Conservation (phyloP, 495 filamentous ascomycete species). For the Aspergillus taichungensis region DNA sequence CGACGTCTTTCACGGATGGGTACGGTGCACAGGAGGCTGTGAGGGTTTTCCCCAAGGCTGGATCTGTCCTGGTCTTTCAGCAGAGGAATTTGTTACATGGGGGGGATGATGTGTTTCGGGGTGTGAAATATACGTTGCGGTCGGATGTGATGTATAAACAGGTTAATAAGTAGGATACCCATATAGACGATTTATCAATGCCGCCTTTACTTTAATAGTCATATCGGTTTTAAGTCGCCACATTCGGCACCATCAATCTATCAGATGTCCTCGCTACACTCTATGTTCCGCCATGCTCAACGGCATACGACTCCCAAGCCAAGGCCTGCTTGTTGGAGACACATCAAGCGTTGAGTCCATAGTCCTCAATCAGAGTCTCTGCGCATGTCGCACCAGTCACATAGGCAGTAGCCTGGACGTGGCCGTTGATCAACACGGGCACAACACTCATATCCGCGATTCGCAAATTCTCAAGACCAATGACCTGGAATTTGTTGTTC, state of each 20-base stretch:
- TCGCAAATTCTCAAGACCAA: conserved; percentile 47
- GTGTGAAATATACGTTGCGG: conserved; percentile 67
- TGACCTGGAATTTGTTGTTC: conserved; percentile 45
- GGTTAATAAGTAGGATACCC: not conserved
- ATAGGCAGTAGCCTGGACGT: conserved; percentile 32
- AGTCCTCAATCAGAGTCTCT: conserved; percentile 18
- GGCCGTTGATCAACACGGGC: conserved; percentile 44
- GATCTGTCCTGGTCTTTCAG: conserved; percentile 71
- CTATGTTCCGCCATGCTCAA: no score
- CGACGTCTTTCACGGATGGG: conserved; percentile 52
- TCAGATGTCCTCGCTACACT: no score
- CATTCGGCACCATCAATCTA: no score
- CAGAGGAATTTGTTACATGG: conserved; percentile 58
- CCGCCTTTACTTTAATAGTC: no score
- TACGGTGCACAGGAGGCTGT: conserved; percentile 33
- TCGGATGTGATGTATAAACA: conserved; percentile 63
- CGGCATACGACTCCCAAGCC: no score
- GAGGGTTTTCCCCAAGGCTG: conserved; percentile 58
- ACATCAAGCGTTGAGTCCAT: conserved; percentile 4
- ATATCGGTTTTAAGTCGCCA: no score
- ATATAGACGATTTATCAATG: no score
- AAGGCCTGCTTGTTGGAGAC: no score
- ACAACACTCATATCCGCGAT: conserved; percentile 59
- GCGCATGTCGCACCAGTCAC: conserved; percentile 23
- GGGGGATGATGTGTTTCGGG: conserved; percentile 59